phyloP scores from a whole-genome alignment of 108 stramenopile genomes.

The Conticribra weissflogii region DNA sequence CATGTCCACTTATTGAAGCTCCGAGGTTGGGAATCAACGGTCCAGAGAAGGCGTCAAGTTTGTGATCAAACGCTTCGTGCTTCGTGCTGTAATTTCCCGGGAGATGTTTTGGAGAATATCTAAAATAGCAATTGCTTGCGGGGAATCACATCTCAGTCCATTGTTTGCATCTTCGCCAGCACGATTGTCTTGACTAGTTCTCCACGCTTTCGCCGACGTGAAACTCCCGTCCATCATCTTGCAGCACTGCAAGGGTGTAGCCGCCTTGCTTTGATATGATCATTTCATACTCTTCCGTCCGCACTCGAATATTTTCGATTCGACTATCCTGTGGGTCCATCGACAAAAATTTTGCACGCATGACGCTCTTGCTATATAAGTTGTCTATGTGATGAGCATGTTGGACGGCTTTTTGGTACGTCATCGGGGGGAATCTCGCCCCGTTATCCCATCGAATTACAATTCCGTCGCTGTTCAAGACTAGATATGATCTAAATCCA shows the following conservation, averaged over 20 bases:
- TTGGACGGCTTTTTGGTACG: constrained; percentile 72
- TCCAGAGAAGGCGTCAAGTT: constrained; percentile 21
- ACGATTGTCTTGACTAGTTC: too few species aligned
- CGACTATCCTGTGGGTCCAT: constrained; percentile 57
- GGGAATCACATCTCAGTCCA: too few species aligned
- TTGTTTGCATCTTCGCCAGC: too few species aligned
- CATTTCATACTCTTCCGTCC: constrained; percentile 80
- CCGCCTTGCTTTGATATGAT: constrained; percentile 73
- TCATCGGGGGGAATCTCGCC: constrained; percentile 36
- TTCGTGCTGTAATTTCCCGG: too few species aligned
- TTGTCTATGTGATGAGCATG: constrained; percentile 75
- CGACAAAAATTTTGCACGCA: constrained; percentile 67
- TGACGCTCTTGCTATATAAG: constrained; percentile 63
- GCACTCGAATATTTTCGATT: constrained; percentile 74
- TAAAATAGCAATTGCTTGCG: too few species aligned
- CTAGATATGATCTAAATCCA: constrained; percentile 75
- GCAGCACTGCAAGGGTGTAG: constrained; percentile 72
- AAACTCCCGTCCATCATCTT: constrained; percentile 42
- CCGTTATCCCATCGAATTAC: constrained; percentile 81
- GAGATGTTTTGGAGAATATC: too few species aligned
- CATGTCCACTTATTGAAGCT: constrained; percentile 72
- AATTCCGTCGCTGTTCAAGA: constrained; percentile 85
- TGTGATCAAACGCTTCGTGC: too few species aligned
- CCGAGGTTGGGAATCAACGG: constrained; percentile 62
- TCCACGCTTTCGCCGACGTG: too few species aligned